Percentiles rank a stretch among this genome's conserved stretches.
phyloP scores from a whole-genome alignment of 371 early-diverging fungal genomes.

The Circinella minor region DNA sequence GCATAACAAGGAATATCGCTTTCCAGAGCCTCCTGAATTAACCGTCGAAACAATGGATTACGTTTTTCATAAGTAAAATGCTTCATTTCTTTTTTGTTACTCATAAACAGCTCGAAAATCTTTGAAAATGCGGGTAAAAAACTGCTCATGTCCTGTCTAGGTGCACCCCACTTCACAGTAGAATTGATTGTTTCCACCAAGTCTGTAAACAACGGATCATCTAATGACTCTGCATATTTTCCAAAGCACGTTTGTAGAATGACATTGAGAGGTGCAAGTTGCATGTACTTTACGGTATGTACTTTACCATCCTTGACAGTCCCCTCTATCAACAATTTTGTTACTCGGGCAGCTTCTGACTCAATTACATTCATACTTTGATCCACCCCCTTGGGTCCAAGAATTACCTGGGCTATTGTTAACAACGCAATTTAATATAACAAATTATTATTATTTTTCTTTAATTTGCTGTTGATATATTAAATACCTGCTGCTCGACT shows the following conservation, averaged over 20 bases:
- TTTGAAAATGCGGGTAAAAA: conserved; percentile 14
- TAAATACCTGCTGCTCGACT: conserved; percentile 4
- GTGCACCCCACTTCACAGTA: not conserved
- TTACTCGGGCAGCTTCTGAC: not conserved
- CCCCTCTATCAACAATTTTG: not conserved
- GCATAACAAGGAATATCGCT: conserved; percentile 7
- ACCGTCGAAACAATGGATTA: conserved; percentile 1
- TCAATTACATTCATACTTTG: not conserved
- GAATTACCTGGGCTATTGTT: conserved; percentile 1
- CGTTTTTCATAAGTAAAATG: conserved; percentile 5
- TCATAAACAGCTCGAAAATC: conserved; percentile 1
- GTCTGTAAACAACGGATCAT: conserved; percentile 10
- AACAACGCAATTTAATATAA: no score
- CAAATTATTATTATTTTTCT: not conserved
- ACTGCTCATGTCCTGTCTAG: conserved; percentile 11
- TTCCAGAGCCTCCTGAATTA: conserved; percentile 11
- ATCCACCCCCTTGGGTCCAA: conserved; percentile 9
- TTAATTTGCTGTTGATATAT: not conserved
- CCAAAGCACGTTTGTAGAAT: conserved; percentile 19
- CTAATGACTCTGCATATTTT: not conserved
- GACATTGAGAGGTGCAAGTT: conserved; percentile 15
- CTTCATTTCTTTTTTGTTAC: not conserved
- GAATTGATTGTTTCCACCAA: conserved; percentile 7
- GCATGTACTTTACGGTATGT: not conserved
- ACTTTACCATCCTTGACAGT: conserved; percentile 9